A percentile compares a stretch with the other conserved stretches of the same genome.
phyloP scores from a whole-genome alignment of 2,329 filamentous ascomycete genomes.

The Cytospora leucostoma region DNA sequence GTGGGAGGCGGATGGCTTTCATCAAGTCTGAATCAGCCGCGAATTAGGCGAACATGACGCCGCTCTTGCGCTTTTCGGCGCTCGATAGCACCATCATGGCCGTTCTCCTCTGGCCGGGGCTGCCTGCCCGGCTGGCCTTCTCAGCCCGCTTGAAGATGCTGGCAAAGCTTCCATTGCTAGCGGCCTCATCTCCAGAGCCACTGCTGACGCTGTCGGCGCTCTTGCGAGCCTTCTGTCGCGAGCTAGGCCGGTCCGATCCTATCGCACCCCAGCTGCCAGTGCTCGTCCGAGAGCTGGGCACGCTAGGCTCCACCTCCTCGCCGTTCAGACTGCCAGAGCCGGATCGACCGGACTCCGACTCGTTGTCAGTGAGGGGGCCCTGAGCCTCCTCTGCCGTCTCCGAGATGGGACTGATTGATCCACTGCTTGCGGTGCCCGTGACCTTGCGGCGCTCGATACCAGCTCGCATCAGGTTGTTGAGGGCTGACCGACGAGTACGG shows the following conservation, averaged over 20 bases:
- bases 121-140: slow-evolving; percentile 55
- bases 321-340: slow-evolving; percentile 80
- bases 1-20: slow-evolving; percentile 9
- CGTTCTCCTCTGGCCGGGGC: slow-evolving; percentile 69
- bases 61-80: slow-evolving; percentile 85
- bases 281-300: slow-evolving; percentile 74
- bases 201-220: slow-evolving; percentile 68
- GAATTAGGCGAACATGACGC: slow-evolving; percentile 30
- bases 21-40: background rate
- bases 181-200: slow-evolving; percentile 52
- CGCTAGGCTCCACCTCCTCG: slow-evolving; percentile 62
- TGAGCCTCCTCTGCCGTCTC: slow-evolving; percentile 71
- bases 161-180: slow-evolving; percentile 62
- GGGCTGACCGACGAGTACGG: slow-evolving; percentile 86
- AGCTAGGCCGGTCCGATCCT: slow-evolving; percentile 79
- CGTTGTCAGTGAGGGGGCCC: slow-evolving; percentile 71
- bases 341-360: slow-evolving; percentile 70
- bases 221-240: slow-evolving; percentile 64
- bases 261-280: slow-evolving; percentile 78
- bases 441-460: slow-evolving; percentile 83
- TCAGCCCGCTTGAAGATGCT: slow-evolving; percentile 65
- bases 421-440: slow-evolving; percentile 69
- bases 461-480: slow-evolving; percentile 88
- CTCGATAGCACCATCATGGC: slow-evolving; percentile 86
- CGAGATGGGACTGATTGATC: slow-evolving; percentile 86